Base-by-base conservation (phyloP, 2,329 filamentous ascomycete species). In the Trichoderma brevicompactum region DNA sequence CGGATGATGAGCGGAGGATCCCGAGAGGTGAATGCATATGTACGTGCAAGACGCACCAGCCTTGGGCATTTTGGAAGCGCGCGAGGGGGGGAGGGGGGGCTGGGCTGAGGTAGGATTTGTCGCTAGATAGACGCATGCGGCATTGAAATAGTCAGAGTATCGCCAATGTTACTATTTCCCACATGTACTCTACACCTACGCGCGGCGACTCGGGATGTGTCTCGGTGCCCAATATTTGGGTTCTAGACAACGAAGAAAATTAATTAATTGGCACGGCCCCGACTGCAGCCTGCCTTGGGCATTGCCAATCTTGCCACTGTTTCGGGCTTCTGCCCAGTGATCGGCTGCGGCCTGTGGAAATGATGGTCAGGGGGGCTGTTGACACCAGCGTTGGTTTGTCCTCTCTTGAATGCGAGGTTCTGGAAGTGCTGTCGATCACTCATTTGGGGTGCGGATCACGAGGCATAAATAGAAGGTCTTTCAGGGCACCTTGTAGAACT, bases 391-490 rank as follows among this genome's bases (percentile, higher is more conserved):
- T 46, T 38, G 23, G 23, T 15, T 17, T 32, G 36, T 38, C 34
- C 40, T 56, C 40, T n/a, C 1, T 19, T 8, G 49, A 53, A 28
- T 32, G 49, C 23, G 17, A 28, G 12, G 32, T 53, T 60, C 43
- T 50, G 17, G 38, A 23, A 54, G 48, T 53, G 41, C 60, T 34
- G 49, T 43, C 60, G 60, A 63, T 63, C 60, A 54, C 52, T 41
- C 32, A 15, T n/a, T 36, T 12, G 36, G 17, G 17, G 17, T 13
- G 49, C 49, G 49, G 49, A 63, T 63, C 60, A 63, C 40, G 49
- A 44, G 49, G 28, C 48, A 53, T 36, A 62, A 53, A 63, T 54
- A 54, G 60, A 63, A 63, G 60, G 59, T 63, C 38, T 63, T 38
- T 54, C 32, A 41, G 34, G 34, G 17, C 19, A 49, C 19, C 52